These are phyloP conservation scores for Malus hybrid DNA, from an alignment of 331 rosid genomes.

Conservation along the genomic window DNA sequence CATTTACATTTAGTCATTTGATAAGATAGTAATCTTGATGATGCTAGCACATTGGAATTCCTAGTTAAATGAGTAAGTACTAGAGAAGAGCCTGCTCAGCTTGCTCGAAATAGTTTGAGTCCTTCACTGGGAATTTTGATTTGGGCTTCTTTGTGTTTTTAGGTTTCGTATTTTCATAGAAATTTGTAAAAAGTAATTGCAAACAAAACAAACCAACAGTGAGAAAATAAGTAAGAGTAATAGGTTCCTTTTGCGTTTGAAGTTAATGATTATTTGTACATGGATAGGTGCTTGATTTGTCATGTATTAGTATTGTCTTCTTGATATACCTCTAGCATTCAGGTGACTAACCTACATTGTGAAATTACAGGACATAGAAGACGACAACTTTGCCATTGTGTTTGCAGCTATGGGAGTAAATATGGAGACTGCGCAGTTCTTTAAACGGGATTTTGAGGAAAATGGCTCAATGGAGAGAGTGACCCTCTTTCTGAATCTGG, in stretches of 20 bases:
- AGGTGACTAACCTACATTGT: not conserved
- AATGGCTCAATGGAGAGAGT: conserved; percentile 99
- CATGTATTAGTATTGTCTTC: not conserved
- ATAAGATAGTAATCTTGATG: not conserved
- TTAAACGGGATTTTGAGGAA: conserved; percentile 99
- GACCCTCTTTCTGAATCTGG: conserved; percentile 97
- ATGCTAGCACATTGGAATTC: not conserved
- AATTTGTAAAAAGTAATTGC: not conserved
- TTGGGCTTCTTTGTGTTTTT: not conserved
- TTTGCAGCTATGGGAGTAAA: conserved; percentile 99
- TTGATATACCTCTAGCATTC: not conserved
- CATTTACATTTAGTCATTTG: not conserved
- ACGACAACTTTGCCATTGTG: conserved; percentile 97
- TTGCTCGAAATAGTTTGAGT: not conserved
- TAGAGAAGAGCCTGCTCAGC: not conserved
- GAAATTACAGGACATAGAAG: conserved; percentile 57
- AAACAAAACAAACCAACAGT: not conserved
- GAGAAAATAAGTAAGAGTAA: not conserved
- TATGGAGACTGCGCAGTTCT: conserved; percentile 99
- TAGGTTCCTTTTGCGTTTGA: not conserved
- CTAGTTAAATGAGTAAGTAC: not conserved
- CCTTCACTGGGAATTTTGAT: not conserved
- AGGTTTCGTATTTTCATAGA: not conserved
- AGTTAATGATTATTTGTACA: not conserved
- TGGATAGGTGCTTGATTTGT: not conserved